Base-by-base conservation (phyloP, 2,329 filamentous ascomycete species). In the Ceratocystis albifundus region DNA sequence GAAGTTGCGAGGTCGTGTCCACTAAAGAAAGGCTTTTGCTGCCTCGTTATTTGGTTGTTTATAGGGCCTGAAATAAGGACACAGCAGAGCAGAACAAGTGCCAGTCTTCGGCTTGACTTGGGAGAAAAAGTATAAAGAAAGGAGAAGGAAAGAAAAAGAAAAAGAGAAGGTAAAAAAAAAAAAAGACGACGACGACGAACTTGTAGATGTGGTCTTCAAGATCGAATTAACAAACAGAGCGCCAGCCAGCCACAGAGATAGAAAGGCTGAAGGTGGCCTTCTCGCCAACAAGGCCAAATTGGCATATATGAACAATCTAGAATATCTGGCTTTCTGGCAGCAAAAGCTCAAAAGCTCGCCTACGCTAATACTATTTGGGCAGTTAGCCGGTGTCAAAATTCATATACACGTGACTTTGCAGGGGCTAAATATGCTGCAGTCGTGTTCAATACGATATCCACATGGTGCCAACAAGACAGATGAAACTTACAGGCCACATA, bases 311-410 rank as follows among this genome's bases (percentile, higher is more conserved):
- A 66, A 66, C 48, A 61, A 59, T 67, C 20, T 44, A 20, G 62
- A 50, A 46, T 67, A 67, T 67, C 66, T 67, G 66, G 66, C 66
- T 65, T 41, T 67, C 32, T 67, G 55, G 61, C 46, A n/a, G 3
- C 30, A 30, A 15, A 20, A 36, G 55, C 4, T 5, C 28, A 36
- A 59, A 32, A 10, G 12, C 20, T 32, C 55, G 17, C 55, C 55
- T 5, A 25, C 55, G 55, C 55, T 59, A 36, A 20, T n/a, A 20
- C 17, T 1, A 15, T 32, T 36, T 10, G 8, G 55, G 55, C 5
- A 36, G 55, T 15, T 36, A 5, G 5, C 2, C 6, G 55, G 55
- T 59, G 15, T 20, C 55, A 59, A 59, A 59, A 0, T 36, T 1
- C 2, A 15, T 2, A 7, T 10, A 1, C 55, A 59, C 55, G 55